These are phyloP conservation scores for Medicago lupulina DNA, from an alignment of 306 rosid genomes.

Conservation along the genomic window DNA sequence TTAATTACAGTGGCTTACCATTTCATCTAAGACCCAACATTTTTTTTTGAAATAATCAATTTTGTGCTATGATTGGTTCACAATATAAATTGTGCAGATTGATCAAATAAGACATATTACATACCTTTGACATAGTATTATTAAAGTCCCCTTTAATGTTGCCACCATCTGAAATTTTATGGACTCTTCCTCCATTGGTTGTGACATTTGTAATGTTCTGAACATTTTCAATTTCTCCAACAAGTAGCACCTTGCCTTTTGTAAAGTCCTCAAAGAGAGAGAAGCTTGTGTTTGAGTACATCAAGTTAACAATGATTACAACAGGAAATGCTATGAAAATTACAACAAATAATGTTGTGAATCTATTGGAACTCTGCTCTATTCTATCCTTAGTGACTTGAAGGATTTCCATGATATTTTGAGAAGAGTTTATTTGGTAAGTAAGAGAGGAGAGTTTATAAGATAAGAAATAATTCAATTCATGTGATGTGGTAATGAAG, in stretches of 20 bases:
- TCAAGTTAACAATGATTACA: neutral
- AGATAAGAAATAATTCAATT: neutral
- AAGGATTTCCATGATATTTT: slow-evolving; percentile 2
- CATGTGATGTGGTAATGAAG: neutral
- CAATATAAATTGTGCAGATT: too few relatives aligned
- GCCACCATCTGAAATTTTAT: slow-evolving; percentile 21
- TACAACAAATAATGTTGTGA: neutral
- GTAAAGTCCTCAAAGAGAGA: neutral
- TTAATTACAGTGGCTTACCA: too few relatives aligned
- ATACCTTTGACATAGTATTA: neutral
- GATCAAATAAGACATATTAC: too few relatives aligned
- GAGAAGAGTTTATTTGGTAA: neutral
- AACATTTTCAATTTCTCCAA: neutral
- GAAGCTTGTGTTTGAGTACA: slow-evolving; percentile 14
- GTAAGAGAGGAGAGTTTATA: neutral
- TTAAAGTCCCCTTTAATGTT: neutral
- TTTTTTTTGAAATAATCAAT: too few relatives aligned
- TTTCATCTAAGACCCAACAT: too few relatives aligned
- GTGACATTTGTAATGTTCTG: slow-evolving; percentile 24
- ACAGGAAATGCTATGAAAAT: slow-evolving; percentile 14
- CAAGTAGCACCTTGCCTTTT: neutral
- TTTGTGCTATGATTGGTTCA: too few relatives aligned
- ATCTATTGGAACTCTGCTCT: slow-evolving; percentile 1
- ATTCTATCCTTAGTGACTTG: neutral
- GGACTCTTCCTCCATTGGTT: slow-evolving; percentile 5